Base-by-base conservation (phyloP, 306 rosid genomes). In the Datisca glomerata region DNA sequence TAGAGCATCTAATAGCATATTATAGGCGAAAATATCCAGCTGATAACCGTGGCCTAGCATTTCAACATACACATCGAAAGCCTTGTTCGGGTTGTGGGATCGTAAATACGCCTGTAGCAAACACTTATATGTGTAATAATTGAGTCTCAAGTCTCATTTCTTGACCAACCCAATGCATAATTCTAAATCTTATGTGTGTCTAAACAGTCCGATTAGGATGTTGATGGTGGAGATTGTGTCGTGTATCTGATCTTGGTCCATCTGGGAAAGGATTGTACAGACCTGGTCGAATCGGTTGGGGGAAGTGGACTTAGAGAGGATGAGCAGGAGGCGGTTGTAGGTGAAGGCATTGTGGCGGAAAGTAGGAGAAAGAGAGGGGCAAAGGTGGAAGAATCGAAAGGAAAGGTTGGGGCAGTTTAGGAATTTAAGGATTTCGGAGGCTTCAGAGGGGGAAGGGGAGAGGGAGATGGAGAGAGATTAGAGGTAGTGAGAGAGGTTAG, bases 1-100 rank as follows among this genome's bases (percentile, higher is more conserved):
- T n/a, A n/a, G 71, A 52, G 93, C 74, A 72, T 83, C 80, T 79
- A 87, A 39, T 18, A 82, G 73, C 96, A 86, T 86, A 24, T 86
- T 82, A 55, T 73, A 86, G 17, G 64, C 77, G 27, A 73, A 86
- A 47, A 68, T 79, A 45, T 86, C 96, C 60, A 82, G 32, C 23
- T 62, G 67, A 47, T 70, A 72, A 15, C 93, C 93, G 2, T 55
- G 66, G 18, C 68, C 19, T 7, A 62, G n/a, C n/a, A 83, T 65
- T 29, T 83, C 83, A 36, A 36, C 40, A 50, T 74, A 87, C 12
- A 73, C 72, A 4, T 39, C 25, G 42, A 80, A 80, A 2, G 91
- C 95, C 18, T 55, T 61, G 7, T 27, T 1, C 0, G 75, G 67
- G 50, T 83, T 68, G 42, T 19, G 38, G 3, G 93, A 72, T 12